Percentiles rank a stretch among this genome's conserved stretches.
Conservation (phyloP, 495 filamentous ascomycete genomes). For the Sporormia fimetaria region DNA sequence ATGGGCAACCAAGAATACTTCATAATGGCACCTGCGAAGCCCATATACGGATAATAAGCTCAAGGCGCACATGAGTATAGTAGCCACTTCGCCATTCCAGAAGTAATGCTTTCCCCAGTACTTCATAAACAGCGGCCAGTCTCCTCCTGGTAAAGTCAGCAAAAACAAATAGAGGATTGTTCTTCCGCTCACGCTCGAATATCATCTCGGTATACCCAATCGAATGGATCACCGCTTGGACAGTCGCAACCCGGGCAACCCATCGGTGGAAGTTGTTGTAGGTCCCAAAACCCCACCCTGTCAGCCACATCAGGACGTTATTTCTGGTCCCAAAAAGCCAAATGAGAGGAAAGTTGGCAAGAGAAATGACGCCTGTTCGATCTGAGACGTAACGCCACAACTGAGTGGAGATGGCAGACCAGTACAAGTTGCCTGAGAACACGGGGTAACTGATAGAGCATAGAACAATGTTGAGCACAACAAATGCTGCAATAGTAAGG, state of each 20-base stretch:
- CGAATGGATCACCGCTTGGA: slow-evolving; percentile 19
- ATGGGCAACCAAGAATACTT: slow-evolving; percentile 44
- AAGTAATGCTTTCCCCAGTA: slow-evolving; percentile 10
- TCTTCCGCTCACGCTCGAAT: not conserved
- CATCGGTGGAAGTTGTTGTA: slow-evolving; percentile 20
- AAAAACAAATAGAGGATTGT: not conserved
- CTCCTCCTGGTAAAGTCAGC: slow-evolving; percentile 6
- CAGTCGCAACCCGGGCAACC: slow-evolving; percentile 15
- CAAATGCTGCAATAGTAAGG: slow-evolving; percentile 34
- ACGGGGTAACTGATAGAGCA: slow-evolving; percentile 34
- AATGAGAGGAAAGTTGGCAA: slow-evolving; percentile 15
- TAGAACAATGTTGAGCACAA: slow-evolving; percentile 34
- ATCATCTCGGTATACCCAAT: slow-evolving; percentile 16
- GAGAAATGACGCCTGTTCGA: slow-evolving; percentile 18
- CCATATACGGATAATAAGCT: slow-evolving; percentile 38
- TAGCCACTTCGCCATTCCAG: slow-evolving; percentile 32
- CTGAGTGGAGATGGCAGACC: slow-evolving; percentile 6
- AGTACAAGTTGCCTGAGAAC: slow-evolving; percentile 23
- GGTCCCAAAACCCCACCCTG: slow-evolving; percentile 20
- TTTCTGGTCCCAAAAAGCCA: slow-evolving; percentile 20
- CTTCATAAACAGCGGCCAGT: slow-evolving; percentile 4
- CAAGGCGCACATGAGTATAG: slow-evolving; percentile 39
- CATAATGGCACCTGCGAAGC: slow-evolving; percentile 41
- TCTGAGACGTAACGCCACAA: slow-evolving; percentile 17
- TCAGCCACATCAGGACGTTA: slow-evolving; percentile 18